Base-by-base conservation (phyloP, 495 filamentous ascomycete genomes). In the Xylaria longipes region DNA sequence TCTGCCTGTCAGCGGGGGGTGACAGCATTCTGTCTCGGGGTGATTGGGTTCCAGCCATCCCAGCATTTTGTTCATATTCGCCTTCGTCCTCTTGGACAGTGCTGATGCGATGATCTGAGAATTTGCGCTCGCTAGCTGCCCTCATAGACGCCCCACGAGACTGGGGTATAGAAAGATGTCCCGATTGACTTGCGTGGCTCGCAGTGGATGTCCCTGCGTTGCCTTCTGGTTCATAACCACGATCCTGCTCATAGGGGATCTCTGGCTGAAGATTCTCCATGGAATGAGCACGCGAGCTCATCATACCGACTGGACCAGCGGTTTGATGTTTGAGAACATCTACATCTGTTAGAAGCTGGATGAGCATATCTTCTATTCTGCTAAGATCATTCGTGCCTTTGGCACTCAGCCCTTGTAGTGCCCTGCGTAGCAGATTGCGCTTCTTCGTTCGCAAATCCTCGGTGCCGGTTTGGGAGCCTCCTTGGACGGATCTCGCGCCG, bases 351-450 rank as follows among this genome's bases (percentile, higher is more conserved):
- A 98, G 89, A 41, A 99, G 85, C 77, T 96, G 94, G 71, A 93
- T 92, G 52, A 99, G 86, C 94, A 99, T 97, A 35, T 92, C 93
- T 82, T 99, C 97, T 74, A 99, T 97, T 80, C 92, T 94, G 68
- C 89, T 84, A 25, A 99, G 86, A 75, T 99, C 96, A 75, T 93
- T 97, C 17, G 90, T 87, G 54, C 93, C 95, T 81, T 94, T 95
- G 74, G 92, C 86, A 73, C 93, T 92, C 48, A 99, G 83, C 5
- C 95, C 94, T 77, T 95, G 94, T 31, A 99, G 84, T 15, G 97
- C 97, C 71, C 96, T 92, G 75, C 91, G 92, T 81, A 98, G 96
- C 27, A 99, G 87, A 80, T 92, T 97, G 78, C 91, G 90, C 74
- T 92, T 92, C 88, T 97, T 97, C 52, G 87, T 84, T 43, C 89